Evolutionary conservation across 192 early-diverging fungal genomes (phyloP), one percentile per base, ranked within the genome.

Genomic region (Coemansia asiatica): DNA sequence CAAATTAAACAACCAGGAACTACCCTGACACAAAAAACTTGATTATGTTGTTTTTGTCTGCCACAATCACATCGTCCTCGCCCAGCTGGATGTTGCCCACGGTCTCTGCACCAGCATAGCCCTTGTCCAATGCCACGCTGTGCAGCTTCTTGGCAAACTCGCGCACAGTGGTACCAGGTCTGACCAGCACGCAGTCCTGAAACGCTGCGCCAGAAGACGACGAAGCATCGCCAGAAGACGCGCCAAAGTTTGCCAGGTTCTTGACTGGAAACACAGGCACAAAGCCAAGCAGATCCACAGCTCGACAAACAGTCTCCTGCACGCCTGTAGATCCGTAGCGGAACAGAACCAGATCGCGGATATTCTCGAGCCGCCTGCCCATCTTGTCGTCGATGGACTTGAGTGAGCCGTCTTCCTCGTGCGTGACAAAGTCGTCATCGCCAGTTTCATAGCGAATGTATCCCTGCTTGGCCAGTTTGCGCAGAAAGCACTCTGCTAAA

Each of bases 271-370:
- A 94, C 18, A 87, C 88, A 0, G 92, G 89, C 19, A 93, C 75
- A 26, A 91, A 71, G 0, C 89, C 87, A 8, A 91, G 67, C 6
- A 83, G 68, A 23, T 89, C 83, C 1, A 94, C 86, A 0, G 87
- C 89, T 19, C 83, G 73, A 33, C 82, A 68, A 54, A 94, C 62
- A 0, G 88, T 85, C 8, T 91, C 88, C 47, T 87, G 87, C 7
- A 93, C 89, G n/a, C 92, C 92, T 4, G 92, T 93, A 7, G 84
- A 85, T 16, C 90, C 91, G 73, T 91, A 94, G 7, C 92, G 86
- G 64, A 93, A 94, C 63, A 94, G 60, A 1, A 94, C 91, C 46
- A 94, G 69, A 55, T 94, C 92, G 61, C 86, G 85, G 12, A 89
- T 84, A 36, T 85, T 87, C 19, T 85, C 85, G 27, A 89, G 71